Percentiles rank a stretch among this genome's conserved stretches.
Evolutionary conservation across 164 flowering plant species (phyloP).

Genomic region (Vitis cinerea): DNA sequence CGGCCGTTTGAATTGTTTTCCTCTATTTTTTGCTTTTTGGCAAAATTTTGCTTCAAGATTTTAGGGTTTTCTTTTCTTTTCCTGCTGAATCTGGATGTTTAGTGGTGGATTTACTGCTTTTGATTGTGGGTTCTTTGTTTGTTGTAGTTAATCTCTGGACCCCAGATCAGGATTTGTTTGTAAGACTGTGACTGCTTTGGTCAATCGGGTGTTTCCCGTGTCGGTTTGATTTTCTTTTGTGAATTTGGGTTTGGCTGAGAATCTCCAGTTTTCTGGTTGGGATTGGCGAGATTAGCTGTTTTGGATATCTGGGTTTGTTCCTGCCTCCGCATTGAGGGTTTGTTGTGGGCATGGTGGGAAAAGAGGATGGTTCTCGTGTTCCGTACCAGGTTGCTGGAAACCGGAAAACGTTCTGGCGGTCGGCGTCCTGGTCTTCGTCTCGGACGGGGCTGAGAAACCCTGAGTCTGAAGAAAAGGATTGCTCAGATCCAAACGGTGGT

Average conservation of each 20-base stretch:
- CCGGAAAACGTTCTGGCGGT: slow-evolving; percentile 66
- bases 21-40: background rate
- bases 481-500: slow-evolving; percentile 33
- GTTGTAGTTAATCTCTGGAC: background rate
- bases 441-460: slow-evolving; percentile 41
- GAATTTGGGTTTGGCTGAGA: too few species aligned
- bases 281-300: background rate
- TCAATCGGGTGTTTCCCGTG: background rate
- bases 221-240: slow-evolving; percentile 3
- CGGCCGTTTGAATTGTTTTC: background rate
- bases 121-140: too few species aligned
- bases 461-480: slow-evolving; percentile 31
- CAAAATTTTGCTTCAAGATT: background rate
- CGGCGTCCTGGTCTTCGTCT: slow-evolving; percentile 84
- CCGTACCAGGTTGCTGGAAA: slow-evolving; percentile 35
- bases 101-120: too few species aligned
- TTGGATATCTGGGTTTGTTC: slow-evolving; percentile 10
- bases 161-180: background rate
- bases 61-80: too few species aligned
- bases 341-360: slow-evolving; percentile 55
- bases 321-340: background rate
- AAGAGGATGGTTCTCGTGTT: slow-evolving; percentile 50
- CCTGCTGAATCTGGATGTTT: too few species aligned
- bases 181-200: background rate
- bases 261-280: background rate